These are phyloP conservation scores for Cyclotella distinguenda DNA, from an alignment of 108 stramenopile species.

Conservation along the genomic window DNA sequence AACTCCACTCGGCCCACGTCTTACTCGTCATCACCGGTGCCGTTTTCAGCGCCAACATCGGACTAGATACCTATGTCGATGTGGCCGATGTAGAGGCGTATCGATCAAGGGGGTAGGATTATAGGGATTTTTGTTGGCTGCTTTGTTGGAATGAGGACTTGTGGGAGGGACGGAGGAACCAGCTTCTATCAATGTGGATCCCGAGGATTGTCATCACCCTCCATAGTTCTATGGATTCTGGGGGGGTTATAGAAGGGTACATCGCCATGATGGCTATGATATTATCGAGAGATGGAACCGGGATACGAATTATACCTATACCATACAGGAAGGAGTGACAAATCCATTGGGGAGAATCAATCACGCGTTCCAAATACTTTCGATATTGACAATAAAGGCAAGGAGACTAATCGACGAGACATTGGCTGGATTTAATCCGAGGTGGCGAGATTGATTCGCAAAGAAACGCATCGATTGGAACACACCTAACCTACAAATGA, in stretches of 20 bases:
- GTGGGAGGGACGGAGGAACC: too few relatives aligned
- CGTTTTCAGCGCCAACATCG: conserved; percentile 47
- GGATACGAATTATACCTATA: conserved; percentile 32
- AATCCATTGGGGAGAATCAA: background rate
- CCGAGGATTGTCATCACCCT: conserved; percentile 17
- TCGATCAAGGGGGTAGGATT: conserved; percentile 32
- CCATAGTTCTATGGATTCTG: conserved; percentile 52
- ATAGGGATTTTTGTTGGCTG: conserved; percentile 37
- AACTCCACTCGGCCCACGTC: conserved; percentile 33
- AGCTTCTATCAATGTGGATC: background rate
- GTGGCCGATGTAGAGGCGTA: conserved; percentile 47
- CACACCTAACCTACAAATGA: too few relatives aligned
- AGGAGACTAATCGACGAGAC: background rate
- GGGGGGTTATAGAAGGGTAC: conserved; percentile 43
- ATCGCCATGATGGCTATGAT: conserved; percentile 55
- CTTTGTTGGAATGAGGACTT: background rate
- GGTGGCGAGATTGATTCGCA: conserved; percentile 20
- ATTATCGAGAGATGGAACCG: conserved; percentile 49
- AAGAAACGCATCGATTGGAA: conserved; percentile 12
- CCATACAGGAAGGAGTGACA: background rate
- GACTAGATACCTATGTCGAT: conserved; percentile 37
- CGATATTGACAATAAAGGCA: too few relatives aligned
- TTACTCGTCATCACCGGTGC: conserved; percentile 50
- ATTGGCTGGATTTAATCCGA: too few relatives aligned
- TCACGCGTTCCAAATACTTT: too few relatives aligned